Percentiles rank a stretch among this genome's conserved stretches.
These are phyloP conservation scores for Circinella minor DNA, from an alignment of 371 early-diverging fungal species.

Conservation along the genomic window DNA sequence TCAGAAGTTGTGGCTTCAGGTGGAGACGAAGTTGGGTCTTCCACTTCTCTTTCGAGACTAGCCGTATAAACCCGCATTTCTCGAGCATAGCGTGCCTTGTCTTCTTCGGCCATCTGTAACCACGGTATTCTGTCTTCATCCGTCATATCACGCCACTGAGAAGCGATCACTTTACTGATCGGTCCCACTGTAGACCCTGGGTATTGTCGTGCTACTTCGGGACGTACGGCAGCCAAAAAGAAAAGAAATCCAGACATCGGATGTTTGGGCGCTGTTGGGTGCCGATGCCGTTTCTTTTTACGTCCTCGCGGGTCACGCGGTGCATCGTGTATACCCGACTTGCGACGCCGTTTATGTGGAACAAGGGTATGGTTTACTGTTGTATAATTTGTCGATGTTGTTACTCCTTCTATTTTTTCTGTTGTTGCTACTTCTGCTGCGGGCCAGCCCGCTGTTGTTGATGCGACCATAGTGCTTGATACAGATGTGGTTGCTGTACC, in stretches of 20 bases:
- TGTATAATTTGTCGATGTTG: neutral
- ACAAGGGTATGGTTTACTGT: conserved; percentile 4
- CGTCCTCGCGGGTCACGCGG: conserved; percentile 56
- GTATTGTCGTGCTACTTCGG: conserved; percentile 58
- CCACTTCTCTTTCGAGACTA: conserved; percentile 24
- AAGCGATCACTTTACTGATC: conserved; percentile 72
- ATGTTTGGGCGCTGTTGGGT: conserved; percentile 79
- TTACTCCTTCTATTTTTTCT: neutral
- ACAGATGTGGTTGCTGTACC: neutral
- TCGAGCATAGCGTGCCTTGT: conserved; percentile 78
- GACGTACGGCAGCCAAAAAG: conserved; percentile 66
- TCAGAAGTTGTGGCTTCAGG: conserved; percentile 15
- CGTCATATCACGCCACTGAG: conserved; percentile 68
- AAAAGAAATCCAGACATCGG: conserved; percentile 82
- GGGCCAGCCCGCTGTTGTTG: neutral
- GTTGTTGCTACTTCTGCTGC: neutral
- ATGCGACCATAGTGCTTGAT: neutral
- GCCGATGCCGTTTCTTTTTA: conserved; percentile 70
- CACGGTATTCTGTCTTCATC: conserved; percentile 65
- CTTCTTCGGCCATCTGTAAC: conserved; percentile 68
- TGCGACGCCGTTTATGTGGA: conserved; percentile 13
- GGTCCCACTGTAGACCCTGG: conserved; percentile 76
- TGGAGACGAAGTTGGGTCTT: conserved; percentile 1
- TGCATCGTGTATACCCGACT: conserved; percentile 23
- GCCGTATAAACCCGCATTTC: conserved; percentile 69